A percentile compares a stretch with the other conserved stretches of the same genome.
Conservation (phyloP, 306 rosid genomes). For the Cercis canadensis region DNA sequence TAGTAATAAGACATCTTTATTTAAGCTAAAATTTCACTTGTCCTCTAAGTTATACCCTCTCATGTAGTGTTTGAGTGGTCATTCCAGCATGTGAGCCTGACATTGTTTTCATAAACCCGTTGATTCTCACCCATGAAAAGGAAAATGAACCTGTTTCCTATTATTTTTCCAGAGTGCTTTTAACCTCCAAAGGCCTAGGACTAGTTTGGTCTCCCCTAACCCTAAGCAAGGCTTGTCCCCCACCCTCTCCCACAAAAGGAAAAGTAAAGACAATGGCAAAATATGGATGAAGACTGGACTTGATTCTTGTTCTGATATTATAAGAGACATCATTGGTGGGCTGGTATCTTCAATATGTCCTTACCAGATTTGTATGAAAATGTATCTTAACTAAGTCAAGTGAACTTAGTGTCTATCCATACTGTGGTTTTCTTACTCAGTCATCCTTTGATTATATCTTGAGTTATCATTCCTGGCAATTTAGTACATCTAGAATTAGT, state of each 20-base stretch:
- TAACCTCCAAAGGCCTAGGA: constrained; percentile 1
- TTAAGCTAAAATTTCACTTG: no score
- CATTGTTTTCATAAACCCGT: constrained; percentile 1
- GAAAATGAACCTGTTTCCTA: neutral
- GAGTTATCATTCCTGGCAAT: neutral
- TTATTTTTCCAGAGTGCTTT: neutral
- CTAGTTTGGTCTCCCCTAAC: neutral
- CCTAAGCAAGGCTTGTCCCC: neutral
- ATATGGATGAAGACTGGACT: neutral
- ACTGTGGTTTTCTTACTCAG: neutral
- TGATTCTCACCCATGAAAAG: neutral
- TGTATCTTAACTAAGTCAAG: constrained; percentile 12
- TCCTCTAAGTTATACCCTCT: no score
- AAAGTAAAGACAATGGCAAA: neutral
- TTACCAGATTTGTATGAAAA: neutral
- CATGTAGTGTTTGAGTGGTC: constrained; percentile 6
- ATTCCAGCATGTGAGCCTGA: neutral
- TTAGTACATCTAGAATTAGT: neutral
- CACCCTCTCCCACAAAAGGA: neutral
- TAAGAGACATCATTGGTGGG: neutral
- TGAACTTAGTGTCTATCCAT: neutral
- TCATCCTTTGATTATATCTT: neutral
- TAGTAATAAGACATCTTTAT: no score
- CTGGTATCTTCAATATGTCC: constrained; percentile 14
- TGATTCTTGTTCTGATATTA: constrained; percentile 21